Conservation (phyloP, 148 eudicot genomes). For the Selenicereus undatus region DNA sequence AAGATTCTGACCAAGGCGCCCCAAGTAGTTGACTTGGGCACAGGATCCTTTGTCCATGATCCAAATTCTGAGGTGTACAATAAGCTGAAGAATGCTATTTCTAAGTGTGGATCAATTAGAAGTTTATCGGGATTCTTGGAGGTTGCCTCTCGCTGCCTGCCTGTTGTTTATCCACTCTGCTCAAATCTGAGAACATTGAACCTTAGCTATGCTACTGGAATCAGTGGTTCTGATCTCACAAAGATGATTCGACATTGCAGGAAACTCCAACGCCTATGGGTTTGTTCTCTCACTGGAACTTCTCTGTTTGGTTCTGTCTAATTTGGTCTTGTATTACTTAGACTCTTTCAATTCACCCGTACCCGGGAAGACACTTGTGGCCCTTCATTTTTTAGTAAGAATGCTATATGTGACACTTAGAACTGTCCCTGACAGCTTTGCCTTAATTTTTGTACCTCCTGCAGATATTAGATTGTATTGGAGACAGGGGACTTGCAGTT, state of each 20-base stretch:
- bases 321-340: background rate
- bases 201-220: constrained; percentile 77
- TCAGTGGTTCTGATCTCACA: constrained; percentile 52
- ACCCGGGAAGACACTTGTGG: background rate
- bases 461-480: constrained; percentile 71
- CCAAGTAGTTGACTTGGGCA: constrained; percentile 65
- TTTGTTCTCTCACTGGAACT: constrained; percentile 24
- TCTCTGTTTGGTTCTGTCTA: background rate
- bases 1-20: constrained; percentile 64
- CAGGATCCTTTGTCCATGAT: constrained; percentile 58
- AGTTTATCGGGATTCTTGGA: constrained; percentile 75
- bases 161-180: constrained; percentile 65
- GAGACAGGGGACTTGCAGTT: constrained; percentile 60
- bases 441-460: constrained; percentile 1
- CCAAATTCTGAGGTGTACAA: constrained; percentile 50
- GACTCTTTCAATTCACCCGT: background rate
- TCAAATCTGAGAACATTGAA: constrained; percentile 55
- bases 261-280: constrained; percentile 70
- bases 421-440: background rate
- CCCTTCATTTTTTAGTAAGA: background rate
- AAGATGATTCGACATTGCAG: constrained; percentile 64
- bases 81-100: constrained; percentile 38
- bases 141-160: constrained; percentile 55
- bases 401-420: too few species aligned
- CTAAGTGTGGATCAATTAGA: constrained; percentile 54